These are phyloP conservation scores for Penicillium arizonense DNA, from an alignment of 495 filamentous ascomycete genomes.

Conservation along the genomic window DNA sequence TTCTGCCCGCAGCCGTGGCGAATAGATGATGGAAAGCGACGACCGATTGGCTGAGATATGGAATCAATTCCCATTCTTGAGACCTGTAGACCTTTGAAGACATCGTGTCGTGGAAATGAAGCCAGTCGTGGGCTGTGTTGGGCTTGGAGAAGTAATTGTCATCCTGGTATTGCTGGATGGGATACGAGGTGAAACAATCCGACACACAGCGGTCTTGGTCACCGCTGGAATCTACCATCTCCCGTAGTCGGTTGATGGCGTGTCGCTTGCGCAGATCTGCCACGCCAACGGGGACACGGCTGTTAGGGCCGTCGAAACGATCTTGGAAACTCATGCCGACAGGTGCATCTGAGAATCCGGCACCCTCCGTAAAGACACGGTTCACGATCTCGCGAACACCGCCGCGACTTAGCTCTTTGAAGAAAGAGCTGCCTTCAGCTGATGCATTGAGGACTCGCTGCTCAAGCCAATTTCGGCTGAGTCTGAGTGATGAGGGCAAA, in stretches of 20 bases:
- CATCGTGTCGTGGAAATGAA: constrained; percentile 86
- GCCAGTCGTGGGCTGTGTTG: constrained; percentile 83
- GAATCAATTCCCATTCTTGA: constrained; percentile 85
- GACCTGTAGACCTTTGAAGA: constrained; percentile 68
- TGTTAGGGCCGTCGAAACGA: constrained; percentile 25
- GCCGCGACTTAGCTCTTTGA: constrained; percentile 75
- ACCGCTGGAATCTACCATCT: constrained; percentile 86
- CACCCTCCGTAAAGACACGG: constrained; percentile 82
- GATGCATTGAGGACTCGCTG: constrained; percentile 68
- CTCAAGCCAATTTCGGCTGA: constrained; percentile 86
- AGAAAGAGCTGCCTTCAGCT: constrained; percentile 70
- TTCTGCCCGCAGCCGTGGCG: constrained; percentile 50
- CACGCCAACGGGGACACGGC: constrained; percentile 50
- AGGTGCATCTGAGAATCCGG: constrained; percentile 69
- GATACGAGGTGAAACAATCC: constrained; percentile 81
- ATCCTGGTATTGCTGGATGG: constrained; percentile 84
- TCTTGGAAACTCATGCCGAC: constrained; percentile 32
- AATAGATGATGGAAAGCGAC: constrained; percentile 93
- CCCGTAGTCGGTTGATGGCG: constrained; percentile 74
- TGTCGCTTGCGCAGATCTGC: constrained; percentile 73
- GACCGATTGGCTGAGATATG: constrained; percentile 81
- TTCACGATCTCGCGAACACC: constrained; percentile 79
- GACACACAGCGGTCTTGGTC: constrained; percentile 84
- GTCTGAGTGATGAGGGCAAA: constrained; percentile 29
- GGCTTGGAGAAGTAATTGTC: constrained; percentile 90